Conservation (phyloP, 768 basidiomycete genomes). For the Tremella fuciformis region DNA sequence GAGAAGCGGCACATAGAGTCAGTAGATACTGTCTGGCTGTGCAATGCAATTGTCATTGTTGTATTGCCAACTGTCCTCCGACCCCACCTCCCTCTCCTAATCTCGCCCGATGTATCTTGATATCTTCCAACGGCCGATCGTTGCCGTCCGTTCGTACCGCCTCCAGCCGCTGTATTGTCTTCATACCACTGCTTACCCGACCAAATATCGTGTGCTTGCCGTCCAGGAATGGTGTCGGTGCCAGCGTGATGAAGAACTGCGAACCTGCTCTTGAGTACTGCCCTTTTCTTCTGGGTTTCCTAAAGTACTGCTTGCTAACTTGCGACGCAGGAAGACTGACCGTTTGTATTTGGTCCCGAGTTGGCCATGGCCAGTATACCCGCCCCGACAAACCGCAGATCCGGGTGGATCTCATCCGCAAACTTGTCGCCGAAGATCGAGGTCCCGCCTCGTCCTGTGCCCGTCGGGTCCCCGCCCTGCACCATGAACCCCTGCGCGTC, state of each 20-base stretch:
- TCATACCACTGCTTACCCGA: conserved; percentile 83
- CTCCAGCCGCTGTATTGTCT: conserved; percentile 84
- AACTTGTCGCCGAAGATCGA: conserved; percentile 60
- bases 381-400: conserved; percentile 89
- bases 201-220: conserved; percentile 61
- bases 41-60: no score
- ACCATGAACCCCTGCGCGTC: conserved; percentile 85
- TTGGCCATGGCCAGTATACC: conserved; percentile 69
- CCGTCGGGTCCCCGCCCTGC: conserved; percentile 91
- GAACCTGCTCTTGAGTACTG: conserved; percentile 31
- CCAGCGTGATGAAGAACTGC: conserved; percentile 51
- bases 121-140: conserved; percentile 74
- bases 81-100: conserved; percentile 41
- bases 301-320: neutral
- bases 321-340: conserved; percentile 35
- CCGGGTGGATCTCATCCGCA: conserved; percentile 86
- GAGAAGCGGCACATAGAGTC: no score
- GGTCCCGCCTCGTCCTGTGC: conserved; percentile 76
- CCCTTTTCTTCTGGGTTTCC: neutral
- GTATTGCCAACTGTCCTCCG: no score
- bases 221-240: conserved; percentile 52
- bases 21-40: no score
- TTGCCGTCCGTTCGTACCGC: conserved; percentile 85
- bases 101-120: conserved; percentile 81
- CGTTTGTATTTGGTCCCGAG: conserved; percentile 55